Evolutionary conservation across 306 rosid genomes (phyloP).

Genomic region (Boehmeria nivea): DNA sequence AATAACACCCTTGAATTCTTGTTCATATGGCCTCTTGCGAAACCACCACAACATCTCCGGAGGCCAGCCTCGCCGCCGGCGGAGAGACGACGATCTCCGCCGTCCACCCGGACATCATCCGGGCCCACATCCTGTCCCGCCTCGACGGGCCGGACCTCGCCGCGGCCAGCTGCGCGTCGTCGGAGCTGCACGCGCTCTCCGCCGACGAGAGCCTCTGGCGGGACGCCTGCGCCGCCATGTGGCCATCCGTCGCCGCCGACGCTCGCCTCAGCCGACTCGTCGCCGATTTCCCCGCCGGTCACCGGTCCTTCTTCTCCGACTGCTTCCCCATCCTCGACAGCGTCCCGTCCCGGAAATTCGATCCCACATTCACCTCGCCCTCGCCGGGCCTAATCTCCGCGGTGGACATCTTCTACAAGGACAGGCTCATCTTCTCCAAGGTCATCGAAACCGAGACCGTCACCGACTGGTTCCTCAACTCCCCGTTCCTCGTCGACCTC

Average conservation of each 20-base stretch:
- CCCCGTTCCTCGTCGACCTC: slow-evolving; percentile 63
- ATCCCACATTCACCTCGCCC: not conserved
- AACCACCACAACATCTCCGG: not conserved
- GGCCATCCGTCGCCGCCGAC: slow-evolving; percentile 54
- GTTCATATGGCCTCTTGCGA: slow-evolving; percentile 16
- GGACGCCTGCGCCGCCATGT: slow-evolving; percentile 34
- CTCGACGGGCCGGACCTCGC: slow-evolving; percentile 69
- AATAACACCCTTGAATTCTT: not conserved
- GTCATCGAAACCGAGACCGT: slow-evolving; percentile 34
- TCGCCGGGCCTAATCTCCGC: slow-evolving; percentile 51
- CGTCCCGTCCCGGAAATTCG: not conserved
- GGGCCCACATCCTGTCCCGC: slow-evolving; percentile 57
- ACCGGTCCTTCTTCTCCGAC: slow-evolving; percentile 68
- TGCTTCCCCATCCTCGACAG: slow-evolving; percentile 50
- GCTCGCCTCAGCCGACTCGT: not conserved
- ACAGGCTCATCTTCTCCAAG: slow-evolving; percentile 46
- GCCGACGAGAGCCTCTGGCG: slow-evolving; percentile 59
- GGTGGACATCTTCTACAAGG: slow-evolving; percentile 55
- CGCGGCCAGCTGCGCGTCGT: slow-evolving; percentile 43
- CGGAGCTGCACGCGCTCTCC: slow-evolving; percentile 50
- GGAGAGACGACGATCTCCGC: slow-evolving; percentile 28
- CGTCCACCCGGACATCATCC: slow-evolving; percentile 56
- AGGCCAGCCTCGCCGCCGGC: too few species aligned
- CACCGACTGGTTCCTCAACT: slow-evolving; percentile 49
- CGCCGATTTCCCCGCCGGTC: slow-evolving; percentile 38